These are phyloP conservation scores for Vaucheria bursata DNA, from an alignment of 352 stramenopile species.

Conservation along the genomic window DNA sequence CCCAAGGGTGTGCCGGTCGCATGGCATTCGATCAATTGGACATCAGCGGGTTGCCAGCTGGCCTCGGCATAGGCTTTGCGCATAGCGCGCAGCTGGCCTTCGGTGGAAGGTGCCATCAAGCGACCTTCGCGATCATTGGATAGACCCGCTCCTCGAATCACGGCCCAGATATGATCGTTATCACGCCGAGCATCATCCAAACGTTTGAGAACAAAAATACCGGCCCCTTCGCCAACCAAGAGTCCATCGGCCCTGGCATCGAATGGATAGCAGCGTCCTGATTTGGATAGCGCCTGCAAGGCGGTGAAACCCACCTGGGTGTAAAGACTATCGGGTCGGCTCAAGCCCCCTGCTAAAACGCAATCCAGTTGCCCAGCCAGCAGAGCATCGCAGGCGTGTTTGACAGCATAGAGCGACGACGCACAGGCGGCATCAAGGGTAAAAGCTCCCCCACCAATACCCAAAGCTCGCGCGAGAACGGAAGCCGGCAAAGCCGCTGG, in stretches of 20 bases:
- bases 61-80: neutral
- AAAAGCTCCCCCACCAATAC: too few species aligned
- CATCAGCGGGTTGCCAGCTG: neutral
- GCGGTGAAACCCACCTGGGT: neutral
- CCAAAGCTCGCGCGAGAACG: too few species aligned
- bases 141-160: slow-evolving; percentile 12
- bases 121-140: slow-evolving; percentile 47
- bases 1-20: slow-evolving; percentile 48
- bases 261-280: slow-evolving; percentile 20
- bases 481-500: too few species aligned
- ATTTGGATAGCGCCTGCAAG: too few species aligned
- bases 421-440: too few species aligned
- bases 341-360: slow-evolving; percentile 22
- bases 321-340: neutral
- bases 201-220: slow-evolving; percentile 37
- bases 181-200: neutral
- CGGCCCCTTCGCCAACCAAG: slow-evolving; percentile 46
- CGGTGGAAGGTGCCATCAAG: slow-evolving; percentile 39
- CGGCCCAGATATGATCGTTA: slow-evolving; percentile 18
- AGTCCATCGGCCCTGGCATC: slow-evolving; percentile 48
- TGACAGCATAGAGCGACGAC: slow-evolving; percentile 37
- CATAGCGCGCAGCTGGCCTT: slow-evolving; percentile 36
- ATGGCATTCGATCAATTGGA: slow-evolving; percentile 27
- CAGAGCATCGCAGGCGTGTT: slow-evolving; percentile 15
- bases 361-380: slow-evolving; percentile 12